Evolutionary conservation across 1,139 yeast species (phyloP).

Genomic region (Wickerhamomyces sp.): DNA sequence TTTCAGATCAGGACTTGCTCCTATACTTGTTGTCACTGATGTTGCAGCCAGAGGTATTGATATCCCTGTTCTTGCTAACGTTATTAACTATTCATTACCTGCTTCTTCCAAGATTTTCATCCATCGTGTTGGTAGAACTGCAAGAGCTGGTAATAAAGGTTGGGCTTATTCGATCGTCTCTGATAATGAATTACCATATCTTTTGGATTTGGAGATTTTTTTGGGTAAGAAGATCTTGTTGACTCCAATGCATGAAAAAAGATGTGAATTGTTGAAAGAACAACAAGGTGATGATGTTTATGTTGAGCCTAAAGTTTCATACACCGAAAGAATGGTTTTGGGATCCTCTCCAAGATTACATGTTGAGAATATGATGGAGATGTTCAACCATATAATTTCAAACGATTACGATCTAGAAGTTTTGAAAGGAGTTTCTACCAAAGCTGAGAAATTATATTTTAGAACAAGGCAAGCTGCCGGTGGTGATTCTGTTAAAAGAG

Average conservation of each 20-base stretch:
- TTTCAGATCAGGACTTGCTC: constrained; percentile 79
- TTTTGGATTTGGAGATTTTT: constrained; percentile 85
- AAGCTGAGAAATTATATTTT: constrained; percentile 84
- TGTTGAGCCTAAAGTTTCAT: constrained; percentile 55
- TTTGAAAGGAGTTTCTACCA: constrained; percentile 64
- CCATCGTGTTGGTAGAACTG: constrained; percentile 98
- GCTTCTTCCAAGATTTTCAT: constrained; percentile 89
- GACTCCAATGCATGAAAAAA: constrained; percentile 64
- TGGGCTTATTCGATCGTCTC: constrained; percentile 93
- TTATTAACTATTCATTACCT: constrained; percentile 85
- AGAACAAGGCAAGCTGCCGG: constrained; percentile 88
- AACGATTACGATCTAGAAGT: constrained; percentile 67
- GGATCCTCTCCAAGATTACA: constrained; percentile 77
- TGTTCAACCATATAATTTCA: constrained; percentile 55
- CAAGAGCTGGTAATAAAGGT: constrained; percentile 97
- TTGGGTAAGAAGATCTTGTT: constrained; percentile 76
- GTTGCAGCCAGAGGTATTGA: constrained; percentile 99
- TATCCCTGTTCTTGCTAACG: constrained; percentile 94
- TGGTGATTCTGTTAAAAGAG: constrained; percentile 73
- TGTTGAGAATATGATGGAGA: constrained; percentile 69
- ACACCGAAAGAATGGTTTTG: constrained; percentile 70
- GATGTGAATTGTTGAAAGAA: constrained; percentile 44
- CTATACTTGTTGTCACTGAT: constrained; percentile 89
- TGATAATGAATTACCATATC: constrained; percentile 83
- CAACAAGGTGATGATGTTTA: constrained; percentile 32